Conservation (phyloP, 2,329 filamentous ascomycete genomes). For the Colletotrichum kahawae region DNA sequence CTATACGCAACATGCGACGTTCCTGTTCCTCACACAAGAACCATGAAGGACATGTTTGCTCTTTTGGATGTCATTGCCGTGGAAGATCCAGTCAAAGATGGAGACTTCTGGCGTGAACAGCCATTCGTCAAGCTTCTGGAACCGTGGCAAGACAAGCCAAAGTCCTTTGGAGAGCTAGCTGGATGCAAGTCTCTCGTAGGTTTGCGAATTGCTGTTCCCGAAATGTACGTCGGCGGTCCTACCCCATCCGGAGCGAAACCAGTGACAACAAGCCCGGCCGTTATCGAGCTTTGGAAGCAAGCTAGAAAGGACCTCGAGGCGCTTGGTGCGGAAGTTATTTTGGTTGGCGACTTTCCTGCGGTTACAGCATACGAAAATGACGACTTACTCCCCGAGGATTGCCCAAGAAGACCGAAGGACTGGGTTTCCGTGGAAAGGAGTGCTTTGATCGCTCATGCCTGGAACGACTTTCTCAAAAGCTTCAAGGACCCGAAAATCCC, state of each 20-base stretch:
- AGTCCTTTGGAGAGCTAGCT: neutral
- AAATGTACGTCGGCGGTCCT: neutral
- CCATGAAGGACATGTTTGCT: conserved; percentile 40
- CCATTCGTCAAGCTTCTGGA: neutral
- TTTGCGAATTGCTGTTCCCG: neutral
- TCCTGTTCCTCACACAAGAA: conserved; percentile 53
- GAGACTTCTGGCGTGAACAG: neutral
- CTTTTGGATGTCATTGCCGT: neutral
- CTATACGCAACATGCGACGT: conserved; percentile 36
- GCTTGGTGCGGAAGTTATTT: neutral
- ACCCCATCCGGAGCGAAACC: neutral
- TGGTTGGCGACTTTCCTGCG: neutral
- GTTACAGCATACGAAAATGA: neutral
- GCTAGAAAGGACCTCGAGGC: neutral
- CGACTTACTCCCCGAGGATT: neutral
- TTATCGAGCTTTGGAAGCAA: neutral
- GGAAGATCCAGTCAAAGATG: neutral
- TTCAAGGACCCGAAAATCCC: neutral
- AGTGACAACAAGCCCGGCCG: neutral
- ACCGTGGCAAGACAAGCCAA: neutral
- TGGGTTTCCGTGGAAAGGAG: neutral
- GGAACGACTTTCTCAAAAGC: neutral
- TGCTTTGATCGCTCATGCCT: neutral
- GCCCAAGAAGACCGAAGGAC: neutral
- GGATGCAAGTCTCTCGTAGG: neutral